Base-by-base conservation (phyloP, 345 rosid species). In the Citrus sp. region DNA sequence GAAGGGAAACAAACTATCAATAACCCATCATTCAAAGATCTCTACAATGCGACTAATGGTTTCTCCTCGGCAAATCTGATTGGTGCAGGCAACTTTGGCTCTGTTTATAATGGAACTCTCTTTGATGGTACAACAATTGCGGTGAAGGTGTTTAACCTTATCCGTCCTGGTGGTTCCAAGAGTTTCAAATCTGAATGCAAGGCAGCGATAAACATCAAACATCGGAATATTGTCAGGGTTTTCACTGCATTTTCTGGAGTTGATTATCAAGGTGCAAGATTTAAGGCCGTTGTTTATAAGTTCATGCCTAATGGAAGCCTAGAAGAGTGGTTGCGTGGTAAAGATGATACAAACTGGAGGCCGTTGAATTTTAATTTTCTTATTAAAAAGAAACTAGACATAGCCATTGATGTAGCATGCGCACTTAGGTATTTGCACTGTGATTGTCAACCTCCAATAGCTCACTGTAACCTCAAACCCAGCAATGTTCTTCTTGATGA, bases 271-370 rank as follows among this genome's bases (percentile, higher is more conserved):
- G 81, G 73, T 5, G n/a, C 65, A 21, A 32, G 61, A 21, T 79
- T 79, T 42, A 79, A 73, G 40, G 77, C 77, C 27, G 25, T 79
- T 7, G 9, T 79, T 25, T 79, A 73, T 3, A 67, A 72, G 46
- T 51, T 49, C 67, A 73, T 73, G 78, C 55, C 67, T 0, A 79
- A 79, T 8, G 82, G 82, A 0, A 79, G 74, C n/a, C 70, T 79
- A 7, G 62, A 67, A 8, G 16, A 19, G 56, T 79, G 78, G 61
- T 12, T 75, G 78, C 78, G 21, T 4, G 37, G 21, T 16, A 7
- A 8, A 62, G 21, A 46, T 1, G 78, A 75, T 32, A 67, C 28
- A 25, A 4, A 35, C 6, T 8, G 16, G 25, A 14, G 59, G 24
- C 3, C 19, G 8, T 18, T 37, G 18, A 19, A 6, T 49, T 38